These are phyloP conservation scores for Bremia lactucae DNA, from an alignment of 352 stramenopile species.

Conservation along the genomic window DNA sequence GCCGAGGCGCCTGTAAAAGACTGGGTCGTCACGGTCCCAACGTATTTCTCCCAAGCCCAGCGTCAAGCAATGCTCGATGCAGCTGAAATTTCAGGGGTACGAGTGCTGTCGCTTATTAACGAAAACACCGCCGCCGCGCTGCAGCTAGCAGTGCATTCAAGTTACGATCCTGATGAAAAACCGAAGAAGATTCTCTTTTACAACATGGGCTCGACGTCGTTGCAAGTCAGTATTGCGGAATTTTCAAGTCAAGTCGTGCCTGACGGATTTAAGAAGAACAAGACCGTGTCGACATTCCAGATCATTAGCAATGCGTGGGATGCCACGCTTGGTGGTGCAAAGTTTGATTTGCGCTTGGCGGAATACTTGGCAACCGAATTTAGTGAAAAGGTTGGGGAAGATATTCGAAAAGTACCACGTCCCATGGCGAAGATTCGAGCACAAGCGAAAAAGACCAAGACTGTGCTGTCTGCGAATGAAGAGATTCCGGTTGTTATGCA, in stretches of 20 bases:
- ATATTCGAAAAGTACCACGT: conserved; percentile 84
- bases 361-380: conserved; percentile 92
- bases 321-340: conserved; percentile 81
- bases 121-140: conserved; percentile 96
- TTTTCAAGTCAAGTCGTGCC: conserved; percentile 81
- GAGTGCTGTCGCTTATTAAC: conserved; percentile 94
- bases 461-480: conserved; percentile 94
- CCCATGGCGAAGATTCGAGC: conserved; percentile 93
- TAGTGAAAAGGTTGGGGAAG: conserved; percentile 85
- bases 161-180: conserved; percentile 47
- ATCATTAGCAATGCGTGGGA: conserved; percentile 93
- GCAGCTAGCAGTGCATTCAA: conserved; percentile 92
- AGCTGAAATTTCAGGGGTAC: conserved; percentile 90
- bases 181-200: conserved; percentile 94
- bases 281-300: conserved; percentile 86
- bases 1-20: conserved; percentile 77
- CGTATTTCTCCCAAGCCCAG: conserved; percentile 93
- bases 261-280: conserved; percentile 87
- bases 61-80: conserved; percentile 90
- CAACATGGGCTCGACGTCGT: conserved; percentile 92
- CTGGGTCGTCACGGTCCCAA: conserved; percentile 93
- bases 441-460: conserved; percentile 95
- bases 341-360: conserved; percentile 89
- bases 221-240: conserved; percentile 84
- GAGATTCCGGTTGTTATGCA: conserved; percentile 94